Evolutionary conservation across 345 rosid genomes (phyloP).

Genomic region (Melastoma malabathricum): DNA sequence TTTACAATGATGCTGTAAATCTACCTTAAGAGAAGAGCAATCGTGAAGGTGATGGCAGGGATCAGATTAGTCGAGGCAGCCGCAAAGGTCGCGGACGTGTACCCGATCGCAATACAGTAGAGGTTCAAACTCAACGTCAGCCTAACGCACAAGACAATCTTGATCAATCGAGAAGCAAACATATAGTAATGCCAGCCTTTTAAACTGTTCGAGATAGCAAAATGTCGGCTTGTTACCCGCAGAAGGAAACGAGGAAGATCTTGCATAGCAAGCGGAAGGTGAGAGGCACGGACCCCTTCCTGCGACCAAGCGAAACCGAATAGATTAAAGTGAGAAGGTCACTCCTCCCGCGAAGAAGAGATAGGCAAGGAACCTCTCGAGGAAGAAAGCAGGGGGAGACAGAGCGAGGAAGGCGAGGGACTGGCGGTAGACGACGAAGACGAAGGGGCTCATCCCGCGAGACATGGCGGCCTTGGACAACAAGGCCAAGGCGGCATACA

Average conservation of each 20-base stretch:
- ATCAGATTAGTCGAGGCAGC: constrained; percentile 70
- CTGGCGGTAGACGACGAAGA: constrained; percentile 68
- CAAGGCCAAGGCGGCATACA: constrained; percentile 74
- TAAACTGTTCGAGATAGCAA: too few species aligned
- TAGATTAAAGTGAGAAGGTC: too few species aligned
- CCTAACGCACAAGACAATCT: constrained; percentile 26
- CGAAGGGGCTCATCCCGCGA: constrained; percentile 65
- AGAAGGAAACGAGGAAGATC: constrained; percentile 34
- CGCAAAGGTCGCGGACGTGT: constrained; percentile 77
- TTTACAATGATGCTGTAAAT: not conserved
- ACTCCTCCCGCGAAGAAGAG: too few species aligned
- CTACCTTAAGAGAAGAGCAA: constrained; percentile 55
- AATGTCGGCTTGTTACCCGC: constrained; percentile 18
- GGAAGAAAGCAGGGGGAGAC: constrained; percentile 59
- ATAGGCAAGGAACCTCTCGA: constrained; percentile 43
- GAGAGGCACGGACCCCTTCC: constrained; percentile 28
- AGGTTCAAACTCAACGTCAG: constrained; percentile 59
- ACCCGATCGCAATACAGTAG: constrained; percentile 47
- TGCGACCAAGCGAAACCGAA: constrained; percentile 22
- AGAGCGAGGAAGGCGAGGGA: constrained; percentile 56
- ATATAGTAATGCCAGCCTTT: too few species aligned
- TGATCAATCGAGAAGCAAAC: not conserved
- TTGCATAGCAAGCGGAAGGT: constrained; percentile 26
- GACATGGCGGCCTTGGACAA: constrained; percentile 65
- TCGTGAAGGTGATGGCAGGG: constrained; percentile 61